Base-by-base conservation (phyloP, 73 alveolate genomes). In the Urostyla sp. region DNA sequence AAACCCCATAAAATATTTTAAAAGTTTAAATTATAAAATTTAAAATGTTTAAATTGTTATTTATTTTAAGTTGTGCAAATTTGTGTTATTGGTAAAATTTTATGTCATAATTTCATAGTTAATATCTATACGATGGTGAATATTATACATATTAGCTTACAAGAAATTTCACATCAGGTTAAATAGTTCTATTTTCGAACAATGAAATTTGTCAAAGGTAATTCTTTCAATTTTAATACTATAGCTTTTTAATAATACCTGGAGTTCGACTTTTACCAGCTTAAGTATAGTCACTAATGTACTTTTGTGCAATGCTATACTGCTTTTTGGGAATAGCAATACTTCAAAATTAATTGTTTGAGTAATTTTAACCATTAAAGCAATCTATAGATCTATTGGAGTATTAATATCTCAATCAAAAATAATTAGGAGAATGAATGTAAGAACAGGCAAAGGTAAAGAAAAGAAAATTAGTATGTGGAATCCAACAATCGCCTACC, bases 401-500 rank as follows among this genome's bases (percentile, higher is more conserved):
- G 23, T 28, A 13, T 43, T 63, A 38, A 63, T 46, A 1, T 63
- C 60, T 3, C 45, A 60, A 5, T 63, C 26, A 34, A 37, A 63
- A 24, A 43, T 63, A 1, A 3, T 63, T 1, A 63, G 44, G 26
- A 43, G 44, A 63, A 4, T 38, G 28, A 63, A 63, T 23, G 61
- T 60, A 6, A 1, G 23, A 48, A 73, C 59, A 1, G 5, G 31
- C 27, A 54, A 44, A 31, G 59, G 58, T 44, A 18, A 58, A 2
- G 74, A 36, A 24, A 52, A 37, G n/a, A 16, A 46, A 24, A 94
- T 87, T 5, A 73, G 87, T 45, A 88, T 91, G 69, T 88, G 97
- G 97, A 91, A 91, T 45, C 91, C 92, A 18, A 90, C 97, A 16
- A 89, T 91, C 20, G 95, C 97, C 10, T 84, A 91, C 59, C 58